Evolutionary conservation across 2,329 filamentous ascomycete genomes (phyloP), one percentile per base, ranked within the genome.

Genomic region (Fusarium cicatricum): DNA sequence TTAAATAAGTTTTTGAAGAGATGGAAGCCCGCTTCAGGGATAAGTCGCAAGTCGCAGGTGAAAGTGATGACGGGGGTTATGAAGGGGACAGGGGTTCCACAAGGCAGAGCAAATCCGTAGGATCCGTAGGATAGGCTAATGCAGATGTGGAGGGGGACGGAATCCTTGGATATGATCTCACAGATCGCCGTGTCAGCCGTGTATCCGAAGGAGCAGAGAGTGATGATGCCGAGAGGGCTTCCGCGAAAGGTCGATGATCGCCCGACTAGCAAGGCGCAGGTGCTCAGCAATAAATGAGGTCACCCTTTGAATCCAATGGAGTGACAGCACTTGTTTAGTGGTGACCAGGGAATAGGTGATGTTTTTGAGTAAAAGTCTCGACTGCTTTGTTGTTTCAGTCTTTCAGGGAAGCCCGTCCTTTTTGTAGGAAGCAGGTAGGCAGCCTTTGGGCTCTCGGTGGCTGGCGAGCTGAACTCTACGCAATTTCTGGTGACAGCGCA

Each of bases 391-490:
- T 32, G 29, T 32, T 32, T 32, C 29, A 32, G 14, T 12, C 14
- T 12, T 32, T 10, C 8, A 32, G 29, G 29, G 29, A 32, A 32
- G 12, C 3, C 11, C 4, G 29, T 32, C 12, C 29, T 19, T 36
- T 26, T 57, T 59, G 43, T 52, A 15, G 12, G 29, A 15, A 10
- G 29, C 7, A 21, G 23, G 17, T 10, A 17, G 52, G 39, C 26
- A 23, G 14, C 29, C 7, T 41, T 34, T 43, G 12, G 12, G 29
- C 29, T 31, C 12, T 31, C 29, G 29, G 55, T 28, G 40, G 54
- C 55, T 51, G 32, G 46, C 36, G 17, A 56, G 55, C 55, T 60
- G 55, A 60, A 34, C 14, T 19, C 6, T 11, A 6, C 17, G 7
- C 39, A 52, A 55, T 52, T 21, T 45, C 34, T 31, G 38, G 29